Conservation (phyloP, 1,284 basidiomycete species). For the Ustilago loliicola region DNA sequence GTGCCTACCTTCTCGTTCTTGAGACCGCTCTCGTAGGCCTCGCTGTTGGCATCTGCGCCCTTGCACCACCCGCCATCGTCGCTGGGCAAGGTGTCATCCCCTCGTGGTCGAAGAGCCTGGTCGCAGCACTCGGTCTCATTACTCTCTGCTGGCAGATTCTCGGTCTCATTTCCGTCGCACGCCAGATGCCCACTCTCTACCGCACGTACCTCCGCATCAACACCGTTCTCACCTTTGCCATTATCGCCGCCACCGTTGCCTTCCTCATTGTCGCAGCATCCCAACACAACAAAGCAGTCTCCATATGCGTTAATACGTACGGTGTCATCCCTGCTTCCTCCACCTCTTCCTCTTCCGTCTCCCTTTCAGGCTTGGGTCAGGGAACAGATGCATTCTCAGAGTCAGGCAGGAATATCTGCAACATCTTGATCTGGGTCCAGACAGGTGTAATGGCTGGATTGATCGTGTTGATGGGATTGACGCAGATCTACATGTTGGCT, state of each 20-base stretch:
- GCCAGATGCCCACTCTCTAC: slow-evolving; percentile 60
- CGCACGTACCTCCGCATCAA: slow-evolving; percentile 65
- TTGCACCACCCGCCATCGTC: slow-evolving; percentile 64
- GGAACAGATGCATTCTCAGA: slow-evolving; percentile 33
- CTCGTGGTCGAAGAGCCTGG: slow-evolving; percentile 59
- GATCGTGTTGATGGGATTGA: slow-evolving; percentile 64
- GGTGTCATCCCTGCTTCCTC: slow-evolving; percentile 41
- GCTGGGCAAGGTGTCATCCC: slow-evolving; percentile 62
- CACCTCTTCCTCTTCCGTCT: slow-evolving; percentile 17
- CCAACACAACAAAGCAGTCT: slow-evolving; percentile 53
- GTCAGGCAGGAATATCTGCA: slow-evolving; percentile 57
- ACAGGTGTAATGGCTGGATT: slow-evolving; percentile 65
- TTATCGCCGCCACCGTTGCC: slow-evolving; percentile 57
- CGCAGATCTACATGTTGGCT: slow-evolving; percentile 69
- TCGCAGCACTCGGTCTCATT: slow-evolving; percentile 62
- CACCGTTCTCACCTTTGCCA: slow-evolving; percentile 57
- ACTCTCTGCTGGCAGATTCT: slow-evolving; percentile 63
- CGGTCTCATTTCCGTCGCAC: slow-evolving; percentile 57
- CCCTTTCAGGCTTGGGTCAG: slow-evolving; percentile 21
- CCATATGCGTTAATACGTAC: slow-evolving; percentile 51
- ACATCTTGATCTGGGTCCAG: slow-evolving; percentile 67
- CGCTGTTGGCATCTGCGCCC: slow-evolving; percentile 58
- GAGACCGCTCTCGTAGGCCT: slow-evolving; percentile 64
- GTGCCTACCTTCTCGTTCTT: slow-evolving; percentile 64
- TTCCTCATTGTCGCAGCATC: slow-evolving; percentile 60